These are phyloP conservation scores for Mycena crocata DNA, from an alignment of 768 basidiomycete genomes.

Conservation along the genomic window DNA sequence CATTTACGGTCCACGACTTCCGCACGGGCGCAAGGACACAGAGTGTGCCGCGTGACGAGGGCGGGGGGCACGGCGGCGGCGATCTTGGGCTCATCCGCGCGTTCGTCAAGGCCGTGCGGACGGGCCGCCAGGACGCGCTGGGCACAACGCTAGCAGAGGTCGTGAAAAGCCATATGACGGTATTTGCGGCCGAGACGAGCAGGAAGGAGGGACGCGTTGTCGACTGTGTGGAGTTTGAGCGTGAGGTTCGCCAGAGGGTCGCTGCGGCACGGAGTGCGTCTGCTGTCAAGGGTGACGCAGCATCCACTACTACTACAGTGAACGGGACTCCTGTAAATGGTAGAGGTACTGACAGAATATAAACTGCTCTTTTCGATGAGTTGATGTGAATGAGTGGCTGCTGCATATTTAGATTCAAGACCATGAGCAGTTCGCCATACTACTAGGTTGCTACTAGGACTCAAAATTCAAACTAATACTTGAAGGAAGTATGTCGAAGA, in stretches of 20 bases:
- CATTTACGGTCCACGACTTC: slow-evolving; percentile 84
- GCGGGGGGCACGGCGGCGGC: slow-evolving; percentile 87
- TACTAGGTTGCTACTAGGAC: too few relatives aligned
- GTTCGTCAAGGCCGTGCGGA: slow-evolving; percentile 82
- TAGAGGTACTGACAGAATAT: neutral
- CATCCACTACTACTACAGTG: neutral
- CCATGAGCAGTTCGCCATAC: too few relatives aligned
- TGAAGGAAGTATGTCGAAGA: slow-evolving; percentile 8
- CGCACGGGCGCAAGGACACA: slow-evolving; percentile 59
- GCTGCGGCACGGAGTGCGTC: neutral
- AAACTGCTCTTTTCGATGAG: neutral
- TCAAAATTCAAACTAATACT: neutral
- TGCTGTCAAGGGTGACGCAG: neutral
- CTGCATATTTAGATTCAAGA: too few relatives aligned
- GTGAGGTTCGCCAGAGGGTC: slow-evolving; percentile 50
- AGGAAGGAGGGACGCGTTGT: slow-evolving; percentile 76
- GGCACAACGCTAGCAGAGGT: slow-evolving; percentile 78
- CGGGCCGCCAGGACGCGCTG: slow-evolving; percentile 69
- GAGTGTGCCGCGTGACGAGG: slow-evolving; percentile 64
- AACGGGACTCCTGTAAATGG: neutral
- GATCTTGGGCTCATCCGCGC: slow-evolving; percentile 80
- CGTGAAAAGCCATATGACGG: slow-evolving; percentile 81
- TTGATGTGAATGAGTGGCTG: too few relatives aligned
- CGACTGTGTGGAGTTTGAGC: slow-evolving; percentile 76
- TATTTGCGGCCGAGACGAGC: slow-evolving; percentile 89